Conservation (phyloP, 169 alveolate genomes). For the Pseudocohnilembus persalinus region DNA sequence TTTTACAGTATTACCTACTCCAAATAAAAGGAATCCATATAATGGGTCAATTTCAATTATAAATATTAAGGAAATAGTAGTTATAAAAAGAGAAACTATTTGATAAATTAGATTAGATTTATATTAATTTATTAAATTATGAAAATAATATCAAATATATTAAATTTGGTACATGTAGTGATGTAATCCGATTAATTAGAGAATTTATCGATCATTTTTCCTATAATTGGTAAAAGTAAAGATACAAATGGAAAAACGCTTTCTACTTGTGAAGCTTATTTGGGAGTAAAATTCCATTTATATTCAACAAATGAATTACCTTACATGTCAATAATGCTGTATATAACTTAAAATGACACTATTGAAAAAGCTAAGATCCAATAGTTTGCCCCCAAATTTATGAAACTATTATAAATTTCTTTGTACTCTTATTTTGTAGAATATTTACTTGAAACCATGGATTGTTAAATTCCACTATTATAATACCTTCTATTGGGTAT, state of each 20-base stretch:
- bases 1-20: not conserved
- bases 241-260: not conserved
- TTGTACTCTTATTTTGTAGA: not conserved
- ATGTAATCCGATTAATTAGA: not conserved
- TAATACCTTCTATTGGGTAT: not conserved
- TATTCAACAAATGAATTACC: not conserved
- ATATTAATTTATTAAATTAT: no score
- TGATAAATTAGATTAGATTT: not conserved
- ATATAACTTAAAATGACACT: no score
- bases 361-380: not conserved
- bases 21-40: not conserved
- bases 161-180: not conserved
- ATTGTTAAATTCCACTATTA: not conserved
- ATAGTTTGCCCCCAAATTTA: no score
- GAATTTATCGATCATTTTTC: not conserved
- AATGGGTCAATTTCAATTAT: not conserved
- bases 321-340: not conserved
- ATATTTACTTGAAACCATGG: not conserved
- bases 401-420: not conserved
- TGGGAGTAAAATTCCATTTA: not conserved
- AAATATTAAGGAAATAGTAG: not conserved
- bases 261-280: not conserved
- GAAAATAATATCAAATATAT: no score
- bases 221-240: not conserved
- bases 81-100: not conserved